Conservation (phyloP, 1,284 basidiomycete species). For the Microstroma glucosiphilum region DNA sequence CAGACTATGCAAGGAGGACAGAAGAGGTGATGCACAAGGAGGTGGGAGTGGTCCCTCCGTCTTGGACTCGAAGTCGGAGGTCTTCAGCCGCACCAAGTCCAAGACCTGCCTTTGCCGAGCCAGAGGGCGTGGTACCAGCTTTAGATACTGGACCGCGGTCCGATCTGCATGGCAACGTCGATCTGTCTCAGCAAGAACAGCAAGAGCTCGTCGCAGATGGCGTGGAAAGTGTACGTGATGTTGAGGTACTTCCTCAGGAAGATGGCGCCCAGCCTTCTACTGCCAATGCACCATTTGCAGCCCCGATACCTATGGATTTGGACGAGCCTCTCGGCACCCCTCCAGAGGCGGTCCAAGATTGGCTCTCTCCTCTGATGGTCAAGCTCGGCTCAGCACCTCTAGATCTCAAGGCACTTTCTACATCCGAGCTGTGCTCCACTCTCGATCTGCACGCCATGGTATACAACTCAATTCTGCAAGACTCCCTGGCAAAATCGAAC, state of each 20-base stretch:
- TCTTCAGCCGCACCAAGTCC: not conserved
- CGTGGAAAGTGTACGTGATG: not conserved
- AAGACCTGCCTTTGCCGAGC: not conserved
- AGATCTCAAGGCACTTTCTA: no score
- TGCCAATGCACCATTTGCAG: not conserved
- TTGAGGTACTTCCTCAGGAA: not conserved
- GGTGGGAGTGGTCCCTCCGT: not conserved
- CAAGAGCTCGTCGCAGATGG: not conserved
- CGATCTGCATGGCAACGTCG: not conserved
- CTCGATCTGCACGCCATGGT: no score
- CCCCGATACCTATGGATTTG: no score
- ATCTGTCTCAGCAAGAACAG: not conserved
- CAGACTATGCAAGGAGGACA: not conserved
- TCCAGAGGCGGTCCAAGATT: no score
- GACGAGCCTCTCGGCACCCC: no score
- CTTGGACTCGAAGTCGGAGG: not conserved
- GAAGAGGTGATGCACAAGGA: not conserved
- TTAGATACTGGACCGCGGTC: not conserved
- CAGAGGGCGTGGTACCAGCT: not conserved
- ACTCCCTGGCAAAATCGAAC: not conserved
- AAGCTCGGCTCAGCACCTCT: no score
- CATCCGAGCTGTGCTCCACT: no score
- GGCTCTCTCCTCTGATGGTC: no score
- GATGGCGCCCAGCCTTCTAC: not conserved
- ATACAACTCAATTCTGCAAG: not conserved